Base-by-base conservation (phyloP, 257 asterid genomes). In the Nicotiana undulata region DNA sequence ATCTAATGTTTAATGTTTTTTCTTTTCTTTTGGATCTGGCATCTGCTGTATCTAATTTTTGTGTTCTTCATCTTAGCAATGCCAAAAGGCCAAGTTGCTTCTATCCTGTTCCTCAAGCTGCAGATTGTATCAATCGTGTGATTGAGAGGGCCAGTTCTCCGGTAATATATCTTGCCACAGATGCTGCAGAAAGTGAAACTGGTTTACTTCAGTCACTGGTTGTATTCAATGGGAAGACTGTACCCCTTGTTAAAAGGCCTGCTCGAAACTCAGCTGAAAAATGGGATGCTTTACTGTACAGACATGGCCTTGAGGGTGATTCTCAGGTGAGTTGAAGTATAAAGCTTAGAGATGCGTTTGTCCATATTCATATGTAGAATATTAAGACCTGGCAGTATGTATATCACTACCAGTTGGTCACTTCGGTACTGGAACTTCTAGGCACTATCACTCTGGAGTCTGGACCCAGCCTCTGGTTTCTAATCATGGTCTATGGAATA, bases 131-230 rank as follows among this genome's bases (percentile, higher is more conserved):
- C 92, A 96, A 89, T 81, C 88, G 92, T 76, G 89, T 96, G 81
- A 88, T 90, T 75, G 97, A 87, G 85, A 92, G 87, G 87, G 95
- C 98, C 58, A 88, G 86, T 79, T 77, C 92, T 72, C 98, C 98
- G 46, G 97, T 94, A 18, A 89, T 96, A 76, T 94, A 91, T 89
- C 98, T 96, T 52, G 91, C 98, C 18, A 92, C 98, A 0, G 99
- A 94, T 85, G 98, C 99, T 84, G 98, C 98, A 72, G 94, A 86
- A 78, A 96, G 99, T 88, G 98, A 94, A 90, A 93, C 98, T 68
- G 88, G 90, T 60, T 88, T 96, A 66, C 88, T 96, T 80, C 98
- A 94, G 89, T 94, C 99, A 28, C 95, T 94, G 80, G 81, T 94
- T 81, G 82, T 82, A 75, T 76, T 85, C 86, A 89, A 91, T 79